Evolutionary conservation across 2,329 filamentous ascomycete species (phyloP).

Genomic region (Fusarium sp.): DNA sequence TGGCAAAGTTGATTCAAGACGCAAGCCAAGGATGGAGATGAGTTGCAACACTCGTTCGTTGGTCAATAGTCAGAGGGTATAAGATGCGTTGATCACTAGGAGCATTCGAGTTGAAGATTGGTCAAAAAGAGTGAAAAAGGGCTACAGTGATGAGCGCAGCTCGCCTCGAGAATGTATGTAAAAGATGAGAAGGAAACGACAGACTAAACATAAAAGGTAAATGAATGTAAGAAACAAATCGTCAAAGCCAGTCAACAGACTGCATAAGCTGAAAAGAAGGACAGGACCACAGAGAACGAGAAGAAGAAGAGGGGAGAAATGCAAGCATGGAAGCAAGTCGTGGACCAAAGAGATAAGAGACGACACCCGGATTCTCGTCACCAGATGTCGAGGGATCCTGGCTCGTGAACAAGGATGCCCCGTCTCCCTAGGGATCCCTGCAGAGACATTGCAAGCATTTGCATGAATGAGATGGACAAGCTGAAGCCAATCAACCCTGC

Average conservation of each 20-base stretch:
- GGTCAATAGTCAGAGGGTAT: conserved; percentile 19
- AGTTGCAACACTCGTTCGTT: conserved; percentile 42
- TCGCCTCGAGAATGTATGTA: conserved; percentile 38
- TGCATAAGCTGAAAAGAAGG: conserved; percentile 17
- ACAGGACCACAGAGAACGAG: conserved; percentile 19
- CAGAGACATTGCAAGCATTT: conserved; percentile 36
- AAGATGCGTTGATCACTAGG: conserved; percentile 30
- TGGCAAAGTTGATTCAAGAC: conserved; percentile 12
- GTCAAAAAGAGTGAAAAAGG: conserved; percentile 26
- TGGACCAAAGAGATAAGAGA: conserved; percentile 31
- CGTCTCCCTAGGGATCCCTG: conserved; percentile 21
- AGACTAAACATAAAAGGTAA: conserved; percentile 20
- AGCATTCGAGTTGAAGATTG: conserved; percentile 6
- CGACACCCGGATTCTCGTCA: conserved; percentile 28
- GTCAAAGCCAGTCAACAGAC: conserved; percentile 32
- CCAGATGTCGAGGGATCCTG: conserved; percentile 39
- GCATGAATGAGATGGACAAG: conserved; percentile 39
- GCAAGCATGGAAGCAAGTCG: conserved; percentile 18
- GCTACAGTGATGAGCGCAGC: conserved; percentile 43
- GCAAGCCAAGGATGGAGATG: conserved; percentile 19
- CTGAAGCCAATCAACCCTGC: conserved; percentile 34
- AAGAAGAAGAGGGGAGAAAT: conserved; percentile 17
- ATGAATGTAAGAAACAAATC: conserved; percentile 37
- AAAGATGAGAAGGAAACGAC: conserved; percentile 21
- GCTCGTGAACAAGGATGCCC: conserved; percentile 11